phyloP scores from a whole-genome alignment of 148 eudicot genomes.

The Polygonum maritimum region DNA sequence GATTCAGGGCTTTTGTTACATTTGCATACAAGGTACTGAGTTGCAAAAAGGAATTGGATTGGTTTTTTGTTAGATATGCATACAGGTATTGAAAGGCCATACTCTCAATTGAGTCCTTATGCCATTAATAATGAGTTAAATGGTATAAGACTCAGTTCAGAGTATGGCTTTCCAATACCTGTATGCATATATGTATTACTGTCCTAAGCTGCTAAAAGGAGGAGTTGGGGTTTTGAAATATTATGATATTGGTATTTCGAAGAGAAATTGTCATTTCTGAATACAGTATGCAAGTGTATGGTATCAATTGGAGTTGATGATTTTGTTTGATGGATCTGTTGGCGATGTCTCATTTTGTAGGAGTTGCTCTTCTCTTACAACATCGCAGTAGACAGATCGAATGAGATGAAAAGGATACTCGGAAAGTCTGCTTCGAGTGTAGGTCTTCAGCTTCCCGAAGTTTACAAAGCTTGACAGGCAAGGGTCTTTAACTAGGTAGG shows the following conservation, averaged over 20 bases:
- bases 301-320: background rate
- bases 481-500: background rate
- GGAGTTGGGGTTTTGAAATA: background rate
- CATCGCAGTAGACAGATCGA: constrained; percentile 88
- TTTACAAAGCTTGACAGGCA: constrained; percentile 45
- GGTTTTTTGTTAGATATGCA: no score
- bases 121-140: no score
- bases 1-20: background rate
- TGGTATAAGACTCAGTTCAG: no score
- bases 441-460: constrained; percentile 90
- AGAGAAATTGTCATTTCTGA: no score
- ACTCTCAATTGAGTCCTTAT: background rate
- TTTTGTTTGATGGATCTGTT: background rate
- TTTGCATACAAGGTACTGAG: background rate
- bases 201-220: background rate
- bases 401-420: constrained; percentile 67
- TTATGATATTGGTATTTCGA: no score
- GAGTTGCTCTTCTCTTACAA: constrained; percentile 84
- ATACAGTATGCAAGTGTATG: no score
- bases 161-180: no score
- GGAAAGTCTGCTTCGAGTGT: constrained; percentile 94
- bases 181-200: no score
- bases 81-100: background rate
- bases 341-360: constrained; percentile 22
- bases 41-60: no score